Evolutionary conservation across 2,329 filamentous ascomycete genomes (phyloP).

Genomic region (Coleophoma crateriformis): DNA sequence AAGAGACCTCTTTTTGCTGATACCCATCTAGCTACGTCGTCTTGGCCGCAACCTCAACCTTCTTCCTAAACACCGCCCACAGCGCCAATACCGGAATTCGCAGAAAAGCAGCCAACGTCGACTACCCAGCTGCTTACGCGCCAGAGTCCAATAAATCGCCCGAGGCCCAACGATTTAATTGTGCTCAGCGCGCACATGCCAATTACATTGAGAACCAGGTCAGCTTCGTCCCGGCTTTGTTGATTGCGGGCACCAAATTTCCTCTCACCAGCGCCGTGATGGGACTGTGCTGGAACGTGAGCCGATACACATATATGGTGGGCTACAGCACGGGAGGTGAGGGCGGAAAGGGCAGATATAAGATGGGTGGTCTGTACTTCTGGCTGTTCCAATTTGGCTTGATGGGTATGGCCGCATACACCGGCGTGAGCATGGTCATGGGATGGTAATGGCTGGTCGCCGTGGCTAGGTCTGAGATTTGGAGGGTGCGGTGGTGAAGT

Average conservation of each 20-base stretch:
- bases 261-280: conserved; percentile 43
- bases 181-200: conserved; percentile 56
- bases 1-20: background rate
- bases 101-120: conserved; percentile 47
- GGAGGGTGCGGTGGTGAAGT: background rate
- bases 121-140: conserved; percentile 53
- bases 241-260: conserved; percentile 51
- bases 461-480: background rate
- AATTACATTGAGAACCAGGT: conserved; percentile 60
- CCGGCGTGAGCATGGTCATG: conserved; percentile 17
- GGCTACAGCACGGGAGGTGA: conserved; percentile 34
- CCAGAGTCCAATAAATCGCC: conserved; percentile 20
- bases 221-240: conserved; percentile 43
- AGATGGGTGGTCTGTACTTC: conserved; percentile 12
- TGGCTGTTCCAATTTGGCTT: conserved; percentile 19
- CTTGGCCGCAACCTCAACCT: conserved; percentile 47
- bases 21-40: conserved; percentile 51
- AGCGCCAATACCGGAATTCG: conserved; percentile 36
- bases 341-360: conserved; percentile 21
- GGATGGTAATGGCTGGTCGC: conserved; percentile 10
- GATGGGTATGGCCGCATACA: conserved; percentile 18
- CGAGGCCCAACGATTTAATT: conserved; percentile 51
- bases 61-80: conserved; percentile 54
- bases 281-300: conserved; percentile 47
- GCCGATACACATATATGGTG: conserved; percentile 46